Evolutionary conservation across 257 asterid genomes (phyloP).

Genomic region (Salvia rosmarinus): DNA sequence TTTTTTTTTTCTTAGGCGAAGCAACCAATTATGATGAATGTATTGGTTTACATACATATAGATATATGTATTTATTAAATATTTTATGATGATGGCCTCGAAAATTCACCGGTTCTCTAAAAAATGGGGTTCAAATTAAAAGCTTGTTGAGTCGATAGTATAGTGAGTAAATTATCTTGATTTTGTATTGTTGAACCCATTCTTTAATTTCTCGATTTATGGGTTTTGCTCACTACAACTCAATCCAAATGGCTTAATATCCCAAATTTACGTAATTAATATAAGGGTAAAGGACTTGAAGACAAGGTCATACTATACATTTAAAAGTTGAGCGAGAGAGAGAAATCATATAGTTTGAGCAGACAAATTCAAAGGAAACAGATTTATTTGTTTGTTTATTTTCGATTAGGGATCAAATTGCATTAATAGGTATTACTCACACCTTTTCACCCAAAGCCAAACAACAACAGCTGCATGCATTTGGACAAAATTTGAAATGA

Average conservation of each 20-base stretch:
- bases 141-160: too few species aligned
- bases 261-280: background rate
- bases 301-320: background rate
- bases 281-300: background rate
- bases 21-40: too few species aligned
- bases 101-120: too few species aligned
- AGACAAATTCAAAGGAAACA: slow-evolving; percentile 27
- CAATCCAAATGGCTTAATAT: background rate
- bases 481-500: background rate
- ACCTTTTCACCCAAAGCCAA: background rate
- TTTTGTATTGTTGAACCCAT: too few species aligned
- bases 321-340: background rate
- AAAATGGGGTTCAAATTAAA: too few species aligned
- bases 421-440: slow-evolving; percentile 13
- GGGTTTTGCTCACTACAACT: background rate
- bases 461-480: slow-evolving; percentile 4
- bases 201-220: too few species aligned
- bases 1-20: too few species aligned
- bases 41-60: too few species aligned
- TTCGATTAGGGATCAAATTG: slow-evolving; percentile 10
- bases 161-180: too few species aligned
- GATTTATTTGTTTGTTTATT: background rate
- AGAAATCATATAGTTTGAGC: slow-evolving; percentile 25
- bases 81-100: too few species aligned
- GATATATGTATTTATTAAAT: too few species aligned